Percentiles rank a stretch among this genome's conserved stretches.
Evolutionary conservation across 768 basidiomycete species (phyloP).

Genomic region (Chalciporus chontae): DNA sequence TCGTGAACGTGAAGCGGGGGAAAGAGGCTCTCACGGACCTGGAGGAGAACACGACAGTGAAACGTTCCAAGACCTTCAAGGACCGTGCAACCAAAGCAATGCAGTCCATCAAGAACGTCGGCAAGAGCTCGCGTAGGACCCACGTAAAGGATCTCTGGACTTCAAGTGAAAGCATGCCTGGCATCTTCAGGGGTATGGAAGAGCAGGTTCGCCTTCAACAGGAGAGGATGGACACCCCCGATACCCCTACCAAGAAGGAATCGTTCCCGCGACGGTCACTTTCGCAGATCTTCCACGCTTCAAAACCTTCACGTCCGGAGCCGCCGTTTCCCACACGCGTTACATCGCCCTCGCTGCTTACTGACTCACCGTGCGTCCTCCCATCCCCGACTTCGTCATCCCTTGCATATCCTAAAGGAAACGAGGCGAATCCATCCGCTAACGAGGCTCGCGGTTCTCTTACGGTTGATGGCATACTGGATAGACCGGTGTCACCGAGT

Average conservation of each 20-base stretch:
- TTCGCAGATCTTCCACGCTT: slow-evolving; percentile 24
- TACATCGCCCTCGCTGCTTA: slow-evolving; percentile 19
- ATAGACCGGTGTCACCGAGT: slow-evolving; percentile 33
- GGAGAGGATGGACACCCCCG: slow-evolving; percentile 10
- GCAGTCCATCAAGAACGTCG: slow-evolving; percentile 43
- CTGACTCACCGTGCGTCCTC: slow-evolving; percentile 11
- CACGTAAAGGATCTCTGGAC: slow-evolving; percentile 39
- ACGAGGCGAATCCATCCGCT: slow-evolving; percentile 28
- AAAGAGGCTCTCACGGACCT: slow-evolving; percentile 21
- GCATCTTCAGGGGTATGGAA: slow-evolving; percentile 26
- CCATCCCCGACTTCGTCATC: slow-evolving; percentile 9
- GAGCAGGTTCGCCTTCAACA: slow-evolving; percentile 19
- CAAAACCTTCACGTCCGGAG: slow-evolving; percentile 28
- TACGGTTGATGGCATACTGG: slow-evolving; percentile 8
- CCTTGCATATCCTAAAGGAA: slow-evolving; percentile 4
- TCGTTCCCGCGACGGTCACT: slow-evolving; percentile 33
- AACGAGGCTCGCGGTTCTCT: slow-evolving; percentile 10
- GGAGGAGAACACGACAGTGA: slow-evolving; percentile 23
- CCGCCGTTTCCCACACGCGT: slow-evolving; percentile 21
- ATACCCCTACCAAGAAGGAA: slow-evolving; percentile 22
- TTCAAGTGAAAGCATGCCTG: slow-evolving; percentile 25
- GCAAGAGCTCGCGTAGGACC: slow-evolving; percentile 34
- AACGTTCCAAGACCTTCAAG: slow-evolving; percentile 41
- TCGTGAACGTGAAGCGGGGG: slow-evolving; percentile 51
- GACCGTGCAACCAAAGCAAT: slow-evolving; percentile 47